Evolutionary conservation across 306 rosid genomes (phyloP).

Genomic region (Clitoria ternatea): DNA sequence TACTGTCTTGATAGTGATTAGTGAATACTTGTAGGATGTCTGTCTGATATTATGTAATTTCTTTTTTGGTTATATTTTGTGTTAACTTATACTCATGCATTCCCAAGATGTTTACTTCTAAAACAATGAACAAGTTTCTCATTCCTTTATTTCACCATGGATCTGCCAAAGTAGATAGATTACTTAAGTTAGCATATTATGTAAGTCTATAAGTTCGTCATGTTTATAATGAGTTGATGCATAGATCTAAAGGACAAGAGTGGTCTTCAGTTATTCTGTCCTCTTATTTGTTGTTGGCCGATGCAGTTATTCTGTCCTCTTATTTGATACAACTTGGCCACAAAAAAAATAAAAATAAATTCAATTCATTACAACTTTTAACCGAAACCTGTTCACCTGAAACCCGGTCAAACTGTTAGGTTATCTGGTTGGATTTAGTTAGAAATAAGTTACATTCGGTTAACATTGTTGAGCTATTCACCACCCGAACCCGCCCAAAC

Average conservation of each 20-base stretch:
- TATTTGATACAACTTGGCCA: no score
- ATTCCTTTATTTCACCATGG: neutral
- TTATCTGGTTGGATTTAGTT: no score
- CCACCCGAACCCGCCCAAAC: no score
- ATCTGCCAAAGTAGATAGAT: slow-evolving; percentile 9
- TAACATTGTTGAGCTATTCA: no score
- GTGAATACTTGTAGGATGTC: neutral
- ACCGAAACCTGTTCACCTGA: no score
- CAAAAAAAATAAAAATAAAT: no score
- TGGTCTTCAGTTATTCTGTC: neutral
- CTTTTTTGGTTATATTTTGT: neutral
- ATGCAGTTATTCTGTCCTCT: no score
- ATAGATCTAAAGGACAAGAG: neutral
- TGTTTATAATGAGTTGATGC: neutral
- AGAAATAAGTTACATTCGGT: no score
- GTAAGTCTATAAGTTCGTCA: neutral
- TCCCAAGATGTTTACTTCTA: neutral
- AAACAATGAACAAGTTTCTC: neutral
- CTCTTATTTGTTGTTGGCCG: neutral
- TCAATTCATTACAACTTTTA: no score
- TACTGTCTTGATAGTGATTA: neutral
- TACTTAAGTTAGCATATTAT: neutral
- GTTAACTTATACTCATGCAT: neutral
- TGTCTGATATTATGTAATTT: neutral
- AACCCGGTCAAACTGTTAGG: no score